Evolutionary conservation across 306 rosid genomes (phyloP).

Genomic region (Fragaria vesca): DNA sequence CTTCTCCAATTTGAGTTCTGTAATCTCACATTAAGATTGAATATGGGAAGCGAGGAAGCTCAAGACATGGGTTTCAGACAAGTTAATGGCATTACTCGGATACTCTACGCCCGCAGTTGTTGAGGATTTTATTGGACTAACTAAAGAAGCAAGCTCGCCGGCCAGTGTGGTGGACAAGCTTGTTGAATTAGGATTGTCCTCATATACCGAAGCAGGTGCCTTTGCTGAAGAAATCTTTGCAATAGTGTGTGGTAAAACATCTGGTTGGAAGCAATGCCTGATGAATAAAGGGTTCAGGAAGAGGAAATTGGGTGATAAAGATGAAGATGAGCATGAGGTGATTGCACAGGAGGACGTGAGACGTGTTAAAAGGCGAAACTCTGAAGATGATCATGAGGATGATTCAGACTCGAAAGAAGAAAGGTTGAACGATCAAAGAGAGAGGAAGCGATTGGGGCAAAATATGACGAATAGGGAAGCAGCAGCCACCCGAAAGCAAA

Average conservation of each 20-base stretch:
- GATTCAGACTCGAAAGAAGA: conserved; percentile 70
- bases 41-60: not conserved
- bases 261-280: not conserved
- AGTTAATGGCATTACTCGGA: not conserved
- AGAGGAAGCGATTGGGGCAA: conserved; percentile 71
- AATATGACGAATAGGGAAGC: conserved; percentile 71
- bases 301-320: conserved; percentile 52
- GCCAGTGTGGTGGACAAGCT: not conserved
- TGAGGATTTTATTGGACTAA: not conserved
- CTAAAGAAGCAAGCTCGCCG: not conserved
- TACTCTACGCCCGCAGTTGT: not conserved
- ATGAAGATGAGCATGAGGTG: conserved; percentile 55
- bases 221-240: not conserved
- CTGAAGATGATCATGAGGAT: not conserved
- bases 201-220: too few relatives aligned
- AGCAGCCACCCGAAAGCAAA: conserved; percentile 67
- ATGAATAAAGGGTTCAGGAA: conserved; percentile 37
- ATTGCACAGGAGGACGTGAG: conserved; percentile 25
- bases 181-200: not conserved
- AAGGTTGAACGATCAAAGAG: conserved; percentile 72
- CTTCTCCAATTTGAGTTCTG: not conserved
- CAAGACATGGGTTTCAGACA: not conserved
- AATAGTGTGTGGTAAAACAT: not conserved
- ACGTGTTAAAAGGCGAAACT: conserved; percentile 53
- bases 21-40: not conserved